Evolutionary conservation across 2,329 filamentous ascomycete species (phyloP).

Genomic region (Curvularia sp.): DNA sequence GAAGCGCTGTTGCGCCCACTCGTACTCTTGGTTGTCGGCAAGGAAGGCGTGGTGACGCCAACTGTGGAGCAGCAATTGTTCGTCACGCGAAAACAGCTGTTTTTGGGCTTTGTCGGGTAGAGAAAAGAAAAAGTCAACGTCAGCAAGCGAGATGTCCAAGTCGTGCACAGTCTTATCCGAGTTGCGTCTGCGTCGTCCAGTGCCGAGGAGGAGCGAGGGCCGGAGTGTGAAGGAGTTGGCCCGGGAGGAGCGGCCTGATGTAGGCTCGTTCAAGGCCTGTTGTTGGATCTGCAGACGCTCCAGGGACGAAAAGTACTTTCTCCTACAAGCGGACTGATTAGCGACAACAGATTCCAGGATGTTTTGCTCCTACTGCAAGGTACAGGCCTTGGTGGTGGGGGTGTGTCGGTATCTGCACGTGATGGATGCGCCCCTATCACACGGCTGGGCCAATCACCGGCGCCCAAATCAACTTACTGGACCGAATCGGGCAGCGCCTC

Average conservation of each 20-base stretch:
- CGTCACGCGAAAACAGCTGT: constrained; percentile 74
- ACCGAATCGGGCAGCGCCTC: constrained; percentile 53
- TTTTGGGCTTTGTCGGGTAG: constrained; percentile 76
- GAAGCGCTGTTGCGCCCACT: constrained; percentile 41
- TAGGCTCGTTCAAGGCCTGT: constrained; percentile 43
- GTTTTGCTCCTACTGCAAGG: constrained; percentile 36
- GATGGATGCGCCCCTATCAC: constrained; percentile 33
- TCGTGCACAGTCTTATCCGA: constrained; percentile 38
- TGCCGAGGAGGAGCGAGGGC: constrained; percentile 30
- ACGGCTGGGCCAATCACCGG: constrained; percentile 24
- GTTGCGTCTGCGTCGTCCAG: constrained; percentile 46
- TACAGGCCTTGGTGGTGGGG: constrained; percentile 28
- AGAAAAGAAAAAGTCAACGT: constrained; percentile 72
- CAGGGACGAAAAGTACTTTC: constrained; percentile 76
- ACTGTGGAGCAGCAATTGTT: constrained; percentile 67
- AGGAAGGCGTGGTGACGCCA: constrained; percentile 31
- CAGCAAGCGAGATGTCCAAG: constrained; percentile 58
- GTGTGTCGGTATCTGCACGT: constrained; percentile 38
- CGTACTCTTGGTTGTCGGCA: constrained; percentile 17
- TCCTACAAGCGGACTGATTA: constrained; percentile 47
- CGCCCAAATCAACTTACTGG: constrained; percentile 48
- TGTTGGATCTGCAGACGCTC: constrained; percentile 73
- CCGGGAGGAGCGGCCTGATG: constrained; percentile 36
- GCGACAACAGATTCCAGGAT: constrained; percentile 21
- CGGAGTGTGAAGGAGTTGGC: constrained; percentile 28